Conservation (phyloP, 2,329 filamentous ascomycete species). For the Pyricularia pennisetigena region DNA sequence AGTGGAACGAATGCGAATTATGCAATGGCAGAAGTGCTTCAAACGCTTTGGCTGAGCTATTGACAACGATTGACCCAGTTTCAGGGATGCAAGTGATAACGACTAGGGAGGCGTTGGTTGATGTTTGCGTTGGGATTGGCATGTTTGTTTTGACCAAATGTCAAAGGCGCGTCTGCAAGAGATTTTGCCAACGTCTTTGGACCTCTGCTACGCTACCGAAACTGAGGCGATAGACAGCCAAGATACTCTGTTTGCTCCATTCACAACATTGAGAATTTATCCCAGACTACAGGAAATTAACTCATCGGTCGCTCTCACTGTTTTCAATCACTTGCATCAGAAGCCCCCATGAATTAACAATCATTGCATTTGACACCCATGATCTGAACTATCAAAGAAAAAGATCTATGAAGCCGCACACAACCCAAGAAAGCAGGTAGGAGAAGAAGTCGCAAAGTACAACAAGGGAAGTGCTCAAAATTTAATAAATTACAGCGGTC, state of each 20-base stretch:
- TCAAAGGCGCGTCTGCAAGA: not conserved
- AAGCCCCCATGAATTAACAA: not conserved
- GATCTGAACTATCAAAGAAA: slow-evolving; percentile 5
- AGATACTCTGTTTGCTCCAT: not conserved
- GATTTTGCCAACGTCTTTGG: not conserved
- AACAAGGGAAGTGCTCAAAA: slow-evolving; percentile 46
- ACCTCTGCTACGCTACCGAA: not conserved
- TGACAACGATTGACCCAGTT: not conserved
- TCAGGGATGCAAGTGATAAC: not conserved
- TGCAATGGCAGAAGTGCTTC: not conserved
- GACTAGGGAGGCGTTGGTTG: not conserved
- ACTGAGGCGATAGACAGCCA: not conserved
- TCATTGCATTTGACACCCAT: slow-evolving; percentile 7
- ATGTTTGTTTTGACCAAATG: not conserved
- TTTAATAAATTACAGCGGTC: slow-evolving; percentile 54
- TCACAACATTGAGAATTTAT: not conserved
- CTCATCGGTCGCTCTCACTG: not conserved
- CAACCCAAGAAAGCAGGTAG: slow-evolving; percentile 23
- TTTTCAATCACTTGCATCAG: not conserved
- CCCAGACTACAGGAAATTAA: not conserved
- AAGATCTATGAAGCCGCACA: slow-evolving; percentile 27
- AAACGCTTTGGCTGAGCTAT: too few species aligned
- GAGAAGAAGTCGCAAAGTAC: slow-evolving; percentile 24
- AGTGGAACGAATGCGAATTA: not conserved
- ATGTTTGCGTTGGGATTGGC: not conserved